Evolutionary conservation across 2,329 filamentous ascomycete species (phyloP).

Genomic region (Rhinocladiella similis): DNA sequence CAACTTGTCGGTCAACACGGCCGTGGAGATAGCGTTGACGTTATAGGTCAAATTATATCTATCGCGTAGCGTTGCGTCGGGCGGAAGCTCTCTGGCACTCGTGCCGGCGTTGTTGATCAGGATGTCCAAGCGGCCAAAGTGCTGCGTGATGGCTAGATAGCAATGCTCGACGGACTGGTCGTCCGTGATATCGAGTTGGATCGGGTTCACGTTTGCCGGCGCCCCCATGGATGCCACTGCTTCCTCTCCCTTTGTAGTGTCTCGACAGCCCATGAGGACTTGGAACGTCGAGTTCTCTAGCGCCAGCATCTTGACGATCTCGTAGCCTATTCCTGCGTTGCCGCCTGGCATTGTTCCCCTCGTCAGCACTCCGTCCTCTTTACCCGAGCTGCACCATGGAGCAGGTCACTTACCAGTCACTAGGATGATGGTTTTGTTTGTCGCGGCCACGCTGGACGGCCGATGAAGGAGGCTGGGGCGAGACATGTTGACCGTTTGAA

Average conservation of each 20-base stretch:
- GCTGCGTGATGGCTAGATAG: slow-evolving; percentile 32
- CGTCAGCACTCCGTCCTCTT: not conserved
- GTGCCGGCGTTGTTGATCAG: slow-evolving; percentile 40
- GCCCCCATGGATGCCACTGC: slow-evolving; percentile 26
- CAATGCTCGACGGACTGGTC: slow-evolving; percentile 35
- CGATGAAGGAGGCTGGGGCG: slow-evolving; percentile 20
- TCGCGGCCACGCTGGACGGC: slow-evolving; percentile 19
- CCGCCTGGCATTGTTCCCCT: not conserved
- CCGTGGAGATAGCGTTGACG: slow-evolving; percentile 31
- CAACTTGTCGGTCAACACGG: slow-evolving; percentile 24
- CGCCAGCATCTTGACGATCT: slow-evolving; percentile 28
- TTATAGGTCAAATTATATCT: slow-evolving; percentile 28
- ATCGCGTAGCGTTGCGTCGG: slow-evolving; percentile 20
- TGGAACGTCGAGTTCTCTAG: slow-evolving; percentile 37
- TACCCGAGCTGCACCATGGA: not conserved
- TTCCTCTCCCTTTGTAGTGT: slow-evolving; percentile 41
- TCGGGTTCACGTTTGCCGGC: slow-evolving; percentile 29
- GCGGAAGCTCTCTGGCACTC: slow-evolving; percentile 18
- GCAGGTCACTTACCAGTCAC: slow-evolving; percentile 24
- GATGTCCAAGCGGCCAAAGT: slow-evolving; percentile 37
- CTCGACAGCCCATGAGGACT: slow-evolving; percentile 35
- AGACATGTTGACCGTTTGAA: slow-evolving; percentile 20
- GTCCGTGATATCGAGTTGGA: slow-evolving; percentile 39
- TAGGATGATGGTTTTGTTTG: slow-evolving; percentile 27
- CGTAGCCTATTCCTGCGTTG: slow-evolving; percentile 26